phyloP scores from a whole-genome alignment of 352 stramenopile genomes.

The Globisporangium cederbergense region DNA sequence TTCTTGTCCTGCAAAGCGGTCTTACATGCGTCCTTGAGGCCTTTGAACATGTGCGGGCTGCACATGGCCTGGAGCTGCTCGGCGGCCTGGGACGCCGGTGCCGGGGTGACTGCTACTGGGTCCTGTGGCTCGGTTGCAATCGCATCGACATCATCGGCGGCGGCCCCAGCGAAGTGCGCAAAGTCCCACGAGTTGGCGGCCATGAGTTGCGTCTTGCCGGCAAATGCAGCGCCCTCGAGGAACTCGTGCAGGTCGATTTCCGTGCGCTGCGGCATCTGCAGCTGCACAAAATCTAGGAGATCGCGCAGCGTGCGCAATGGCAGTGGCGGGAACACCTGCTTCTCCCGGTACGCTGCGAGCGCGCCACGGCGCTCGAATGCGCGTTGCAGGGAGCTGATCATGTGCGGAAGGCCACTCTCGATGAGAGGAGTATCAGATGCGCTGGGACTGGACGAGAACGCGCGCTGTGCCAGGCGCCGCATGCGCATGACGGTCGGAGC shows the following conservation, averaged over 20 bases:
- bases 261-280: conserved; percentile 30
- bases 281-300: conserved; percentile 29
- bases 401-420: not conserved
- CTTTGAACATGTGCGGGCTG: conserved; percentile 27
- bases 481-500: not conserved
- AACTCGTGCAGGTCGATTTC: conserved; percentile 40
- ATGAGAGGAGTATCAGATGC: not conserved
- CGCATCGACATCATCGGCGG: not conserved
- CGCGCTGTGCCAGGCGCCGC: not conserved
- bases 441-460: conserved; percentile 1
- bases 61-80: conserved; percentile 25
- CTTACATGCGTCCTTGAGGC: conserved; percentile 20
- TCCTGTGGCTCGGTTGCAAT: not conserved
- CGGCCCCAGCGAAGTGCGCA: conserved; percentile 23
- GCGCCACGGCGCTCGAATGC: conserved; percentile 19
- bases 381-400: conserved; percentile 13
- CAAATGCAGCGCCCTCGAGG: conserved; percentile 29
- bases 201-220: conserved; percentile 25
- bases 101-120: too few species aligned
- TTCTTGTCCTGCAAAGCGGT: conserved; percentile 23
- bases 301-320: conserved; percentile 19
- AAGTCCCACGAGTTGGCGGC: conserved; percentile 38
- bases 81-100: conserved; percentile 3
- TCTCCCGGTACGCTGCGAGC: conserved; percentile 23
- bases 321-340: conserved; percentile 26